A percentile compares a stretch with the other conserved stretches of the same genome.
These are phyloP conservation scores for Nakazawaea ambrosiae DNA, from an alignment of 805 yeast species.

Conservation along the genomic window DNA sequence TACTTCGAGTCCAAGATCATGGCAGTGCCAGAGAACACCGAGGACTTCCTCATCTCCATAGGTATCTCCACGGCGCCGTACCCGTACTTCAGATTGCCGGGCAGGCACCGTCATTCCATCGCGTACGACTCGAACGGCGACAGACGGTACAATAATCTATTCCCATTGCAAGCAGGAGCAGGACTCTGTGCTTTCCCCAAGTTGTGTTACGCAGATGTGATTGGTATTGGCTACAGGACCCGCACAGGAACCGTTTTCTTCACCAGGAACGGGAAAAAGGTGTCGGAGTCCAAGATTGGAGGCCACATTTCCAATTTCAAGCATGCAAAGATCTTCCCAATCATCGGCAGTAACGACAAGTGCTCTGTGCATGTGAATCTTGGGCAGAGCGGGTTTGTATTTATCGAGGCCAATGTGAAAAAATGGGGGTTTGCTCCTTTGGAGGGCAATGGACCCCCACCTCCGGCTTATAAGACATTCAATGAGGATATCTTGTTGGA, in stretches of 20 bases:
- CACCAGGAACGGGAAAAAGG: slow-evolving; percentile 89
- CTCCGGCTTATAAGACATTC: slow-evolving; percentile 85
- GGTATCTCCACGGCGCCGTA: slow-evolving; percentile 87
- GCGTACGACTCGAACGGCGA: slow-evolving; percentile 85
- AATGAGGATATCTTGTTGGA: slow-evolving; percentile 74
- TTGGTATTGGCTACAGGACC: slow-evolving; percentile 86
- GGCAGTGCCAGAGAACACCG: slow-evolving; percentile 56
- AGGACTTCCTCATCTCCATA: slow-evolving; percentile 51
- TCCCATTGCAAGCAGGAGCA: slow-evolving; percentile 30
- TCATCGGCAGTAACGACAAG: slow-evolving; percentile 76
- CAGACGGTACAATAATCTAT: slow-evolving; percentile 76
- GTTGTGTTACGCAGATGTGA: slow-evolving; percentile 77
- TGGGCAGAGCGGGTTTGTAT: slow-evolving; percentile 87
- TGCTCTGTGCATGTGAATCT: slow-evolving; percentile 83
- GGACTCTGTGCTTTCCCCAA: slow-evolving; percentile 50
- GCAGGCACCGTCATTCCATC: slow-evolving; percentile 77
- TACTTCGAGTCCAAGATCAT: slow-evolving; percentile 85
- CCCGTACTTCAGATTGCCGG: slow-evolving; percentile 90
- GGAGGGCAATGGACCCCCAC: slow-evolving; percentile 84
- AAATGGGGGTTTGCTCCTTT: slow-evolving; percentile 95
- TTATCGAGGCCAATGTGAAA: slow-evolving; percentile 86
- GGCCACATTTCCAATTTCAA: slow-evolving; percentile 73
- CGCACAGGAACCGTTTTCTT: slow-evolving; percentile 83
- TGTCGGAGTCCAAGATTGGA: slow-evolving; percentile 74
- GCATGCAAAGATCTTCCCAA: slow-evolving; percentile 72